These are phyloP conservation scores for Mycena vitilis DNA, from an alignment of 768 basidiomycete species.

Conservation along the genomic window DNA sequence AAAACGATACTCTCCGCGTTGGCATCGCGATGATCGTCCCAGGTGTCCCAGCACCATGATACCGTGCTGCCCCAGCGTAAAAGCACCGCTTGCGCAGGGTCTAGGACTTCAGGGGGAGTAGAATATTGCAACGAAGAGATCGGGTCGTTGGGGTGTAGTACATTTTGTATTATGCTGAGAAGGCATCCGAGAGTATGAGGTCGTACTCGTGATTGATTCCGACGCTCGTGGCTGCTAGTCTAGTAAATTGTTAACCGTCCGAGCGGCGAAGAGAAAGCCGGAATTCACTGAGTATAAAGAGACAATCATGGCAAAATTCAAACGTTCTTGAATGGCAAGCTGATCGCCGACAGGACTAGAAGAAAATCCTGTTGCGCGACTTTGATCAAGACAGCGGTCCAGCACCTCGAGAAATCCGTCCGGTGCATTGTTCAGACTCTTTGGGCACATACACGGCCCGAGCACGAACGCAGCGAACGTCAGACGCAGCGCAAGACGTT, in stretches of 20 bases:
- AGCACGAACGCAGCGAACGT: conserved; percentile 68
- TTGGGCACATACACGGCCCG: conserved; percentile 50
- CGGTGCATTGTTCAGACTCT: conserved; percentile 26
- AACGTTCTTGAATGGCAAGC: conserved; percentile 43
- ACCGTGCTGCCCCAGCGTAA: conserved; percentile 67
- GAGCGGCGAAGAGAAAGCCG: background rate
- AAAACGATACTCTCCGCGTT: conserved; percentile 60
- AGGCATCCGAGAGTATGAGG: conserved; percentile 60
- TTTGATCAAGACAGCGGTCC: conserved; percentile 35
- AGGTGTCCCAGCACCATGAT: conserved; percentile 75
- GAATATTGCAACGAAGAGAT: conserved; percentile 32
- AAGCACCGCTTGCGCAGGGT: conserved; percentile 61
- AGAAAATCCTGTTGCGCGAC: conserved; percentile 29
- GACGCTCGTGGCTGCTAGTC: conserved; percentile 39
- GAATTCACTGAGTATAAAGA: conserved; percentile 54
- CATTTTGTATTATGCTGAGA: conserved; percentile 56
- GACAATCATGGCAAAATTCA: conserved; percentile 54
- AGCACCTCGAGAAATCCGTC: conserved; percentile 34
- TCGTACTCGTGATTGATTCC: conserved; percentile 46
- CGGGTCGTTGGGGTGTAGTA: conserved; percentile 47
- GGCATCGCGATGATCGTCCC: conserved; percentile 64
- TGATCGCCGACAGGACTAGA: conserved; percentile 32
- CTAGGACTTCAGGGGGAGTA: conserved; percentile 44
- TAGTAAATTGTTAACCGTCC: conserved; percentile 24
- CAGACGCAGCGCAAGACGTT: conserved; percentile 67